These are phyloP conservation scores for Camellia lanceoleosa DNA, from an alignment of 148 eudicot genomes.

Conservation along the genomic window DNA sequence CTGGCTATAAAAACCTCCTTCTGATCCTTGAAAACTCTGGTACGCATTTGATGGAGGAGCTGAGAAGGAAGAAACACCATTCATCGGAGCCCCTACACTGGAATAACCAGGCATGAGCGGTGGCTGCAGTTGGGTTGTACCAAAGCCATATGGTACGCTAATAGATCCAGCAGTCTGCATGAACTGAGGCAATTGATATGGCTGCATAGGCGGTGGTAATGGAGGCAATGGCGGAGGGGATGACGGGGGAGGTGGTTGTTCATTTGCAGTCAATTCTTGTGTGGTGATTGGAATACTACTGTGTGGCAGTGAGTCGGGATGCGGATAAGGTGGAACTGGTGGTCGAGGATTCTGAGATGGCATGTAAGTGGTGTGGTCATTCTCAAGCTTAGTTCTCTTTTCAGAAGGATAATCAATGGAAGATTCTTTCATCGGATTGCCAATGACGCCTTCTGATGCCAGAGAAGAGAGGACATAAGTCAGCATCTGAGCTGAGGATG, in stretches of 20 bases:
- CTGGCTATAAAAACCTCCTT: constrained; percentile 58
- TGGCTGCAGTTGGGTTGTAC: constrained; percentile 39
- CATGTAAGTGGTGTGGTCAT: constrained; percentile 29
- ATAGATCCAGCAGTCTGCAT: constrained; percentile 52
- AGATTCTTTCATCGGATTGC: constrained; percentile 38
- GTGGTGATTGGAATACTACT: constrained; percentile 26
- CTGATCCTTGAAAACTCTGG: constrained; percentile 53
- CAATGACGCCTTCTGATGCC: constrained; percentile 70
- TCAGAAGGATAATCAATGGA: constrained; percentile 50
- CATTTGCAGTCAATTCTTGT: constrained; percentile 30
- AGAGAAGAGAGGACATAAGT: constrained; percentile 76
- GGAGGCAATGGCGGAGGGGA: constrained; percentile 70
- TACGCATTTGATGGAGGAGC: constrained; percentile 40
- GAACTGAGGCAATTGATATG: constrained; percentile 54
- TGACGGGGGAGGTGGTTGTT: constrained; percentile 60
- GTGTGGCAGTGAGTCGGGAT: constrained; percentile 30
- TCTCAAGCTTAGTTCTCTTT: constrained; percentile 56
- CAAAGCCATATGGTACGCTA: constrained; percentile 45
- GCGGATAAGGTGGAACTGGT: constrained; percentile 42
- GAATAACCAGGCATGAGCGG: constrained; percentile 40
- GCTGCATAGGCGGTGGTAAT: constrained; percentile 61
- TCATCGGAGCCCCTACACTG: constrained; percentile 35
- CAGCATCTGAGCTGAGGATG: constrained; percentile 89
- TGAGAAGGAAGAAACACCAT: constrained; percentile 38
- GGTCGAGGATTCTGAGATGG: constrained; percentile 41